Evolutionary conservation across 805 yeast species (phyloP), one percentile per base, ranked within the genome.

Genomic region (Metschnikowia colocasiae): DNA sequence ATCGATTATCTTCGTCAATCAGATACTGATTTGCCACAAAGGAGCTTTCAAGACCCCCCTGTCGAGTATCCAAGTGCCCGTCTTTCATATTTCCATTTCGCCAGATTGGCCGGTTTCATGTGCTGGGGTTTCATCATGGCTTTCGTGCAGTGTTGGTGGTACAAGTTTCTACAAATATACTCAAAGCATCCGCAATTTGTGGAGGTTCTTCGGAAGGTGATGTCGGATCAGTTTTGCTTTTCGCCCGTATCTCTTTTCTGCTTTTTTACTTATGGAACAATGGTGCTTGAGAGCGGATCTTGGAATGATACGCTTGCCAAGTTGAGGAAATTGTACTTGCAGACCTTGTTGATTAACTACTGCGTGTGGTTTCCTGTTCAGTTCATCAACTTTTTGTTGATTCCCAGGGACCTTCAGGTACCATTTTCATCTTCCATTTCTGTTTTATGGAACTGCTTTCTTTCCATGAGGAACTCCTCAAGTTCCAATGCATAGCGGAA

Each of bases 381-480:
- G 57, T 82, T 87, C 52, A 69, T 86, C 53, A 87, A 87, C 58
- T 87, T 87, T 56, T 70, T 83, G 46, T 59, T 84, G 2, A 78
- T 87, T 65, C 92, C 92, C 1, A 73, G 80, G 49, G 74, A 74
- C 50, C 78, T 82, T 55, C 98, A 92, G 65, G 95, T 92, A 4
- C 97, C 97, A 0, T 92, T 94, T 63, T 83, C 95, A 46, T 85
- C 94, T 7, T 87, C 68, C 16, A 73, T 94, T 5, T 92, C 96
- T 25, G 95, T 92, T 16, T 69, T 92, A 31, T 92, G 99, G 98
- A 92, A 94, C 62, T 90, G 97, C 45, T 91, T 86, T 68, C 69
- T 92, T 42, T 89, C 96, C 0, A 81, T 87, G 78, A 74, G 87
- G 58, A 88, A 88, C 51, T 65, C 73, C 6, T 39, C 42, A n/a